Evolutionary conservation across 129 eudicot species (phyloP).

Genomic region (Lactuca sativa): DNA sequence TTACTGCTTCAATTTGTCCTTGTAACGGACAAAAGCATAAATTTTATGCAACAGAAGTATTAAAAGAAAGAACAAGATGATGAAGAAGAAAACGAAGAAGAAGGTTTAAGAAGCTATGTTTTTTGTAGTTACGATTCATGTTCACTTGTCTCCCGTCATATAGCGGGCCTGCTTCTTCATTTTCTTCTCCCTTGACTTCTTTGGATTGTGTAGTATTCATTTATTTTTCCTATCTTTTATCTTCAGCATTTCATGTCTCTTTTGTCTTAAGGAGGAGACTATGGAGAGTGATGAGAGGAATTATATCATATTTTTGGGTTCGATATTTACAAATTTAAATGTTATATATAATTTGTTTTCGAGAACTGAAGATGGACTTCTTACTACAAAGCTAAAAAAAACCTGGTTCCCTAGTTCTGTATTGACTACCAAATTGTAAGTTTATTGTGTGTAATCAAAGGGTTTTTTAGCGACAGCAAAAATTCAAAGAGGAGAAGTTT

Average conservation of each 20-base stretch:
- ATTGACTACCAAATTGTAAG: not conserved
- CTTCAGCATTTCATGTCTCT: conserved; percentile 27
- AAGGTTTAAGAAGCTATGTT: conserved; percentile 26
- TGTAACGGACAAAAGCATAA: conserved; percentile 25
- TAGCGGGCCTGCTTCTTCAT: conserved; percentile 35
- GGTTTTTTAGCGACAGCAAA: not conserved
- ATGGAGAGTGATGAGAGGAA: conserved; percentile 19
- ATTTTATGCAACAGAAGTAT: conserved; percentile 24
- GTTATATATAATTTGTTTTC: conserved; percentile 17
- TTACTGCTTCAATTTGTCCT: conserved; percentile 21
- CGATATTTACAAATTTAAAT: conserved; percentile 20
- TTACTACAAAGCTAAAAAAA: not conserved
- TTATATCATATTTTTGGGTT: conserved; percentile 25
- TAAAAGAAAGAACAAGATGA: conserved; percentile 33
- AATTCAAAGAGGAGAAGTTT: not conserved
- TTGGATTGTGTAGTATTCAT: conserved; percentile 27
- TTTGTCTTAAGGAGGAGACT: conserved; percentile 21
- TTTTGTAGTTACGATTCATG: conserved; percentile 5
- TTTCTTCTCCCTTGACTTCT: conserved; percentile 32
- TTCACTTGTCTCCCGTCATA: conserved; percentile 24
- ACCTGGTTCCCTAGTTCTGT: not conserved
- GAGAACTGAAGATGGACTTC: not conserved
- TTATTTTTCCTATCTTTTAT: conserved; percentile 23
- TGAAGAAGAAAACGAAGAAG: conserved; percentile 36
- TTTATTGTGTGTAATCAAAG: not conserved